These are phyloP conservation scores for Mrakia gelida DNA, from an alignment of 768 basidiomycete species.

Conservation along the genomic window DNA sequence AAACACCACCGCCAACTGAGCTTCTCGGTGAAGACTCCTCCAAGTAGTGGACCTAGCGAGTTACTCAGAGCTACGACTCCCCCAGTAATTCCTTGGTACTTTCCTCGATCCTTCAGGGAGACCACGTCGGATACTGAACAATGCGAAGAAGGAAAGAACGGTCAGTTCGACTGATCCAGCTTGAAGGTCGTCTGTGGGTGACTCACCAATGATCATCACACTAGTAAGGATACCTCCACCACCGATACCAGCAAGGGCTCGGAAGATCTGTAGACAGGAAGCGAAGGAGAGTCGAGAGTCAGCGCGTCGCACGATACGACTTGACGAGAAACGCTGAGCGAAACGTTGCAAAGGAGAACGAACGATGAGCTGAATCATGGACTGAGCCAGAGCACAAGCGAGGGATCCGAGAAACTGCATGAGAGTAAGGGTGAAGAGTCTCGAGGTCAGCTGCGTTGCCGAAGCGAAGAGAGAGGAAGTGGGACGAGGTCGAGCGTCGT, in stretches of 20 bases:
- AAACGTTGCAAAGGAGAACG: background rate
- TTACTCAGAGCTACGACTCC: conserved; percentile 60
- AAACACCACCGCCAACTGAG: conserved; percentile 71
- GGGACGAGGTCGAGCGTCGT: background rate
- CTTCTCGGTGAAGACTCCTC: conserved; percentile 56
- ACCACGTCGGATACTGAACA: conserved; percentile 59
- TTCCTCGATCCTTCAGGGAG: conserved; percentile 61
- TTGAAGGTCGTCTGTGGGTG: too few relatives aligned
- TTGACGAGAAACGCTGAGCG: background rate
- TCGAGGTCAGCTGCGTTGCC: conserved; percentile 49
- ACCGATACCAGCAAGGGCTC: conserved; percentile 65
- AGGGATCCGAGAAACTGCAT: conserved; percentile 56
- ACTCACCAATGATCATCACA: conserved; percentile 34
- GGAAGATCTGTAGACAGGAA: conserved; percentile 60
- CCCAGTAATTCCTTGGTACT: conserved; percentile 71
- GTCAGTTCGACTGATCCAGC: too few relatives aligned
- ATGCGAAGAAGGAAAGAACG: background rate
- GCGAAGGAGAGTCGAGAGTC: conserved; percentile 47
- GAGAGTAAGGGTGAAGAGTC: conserved; percentile 55
- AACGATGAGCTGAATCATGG: conserved; percentile 60
- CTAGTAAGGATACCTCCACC: conserved; percentile 68
- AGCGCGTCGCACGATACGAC: background rate
- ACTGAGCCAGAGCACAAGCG: conserved; percentile 62
- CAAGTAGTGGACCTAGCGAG: conserved; percentile 63
- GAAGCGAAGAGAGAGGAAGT: too few relatives aligned